A percentile compares a stretch with the other conserved stretches of the same genome.
phyloP scores from a whole-genome alignment of 345 rosid genomes.

The Hibiscus tridactylites region DNA sequence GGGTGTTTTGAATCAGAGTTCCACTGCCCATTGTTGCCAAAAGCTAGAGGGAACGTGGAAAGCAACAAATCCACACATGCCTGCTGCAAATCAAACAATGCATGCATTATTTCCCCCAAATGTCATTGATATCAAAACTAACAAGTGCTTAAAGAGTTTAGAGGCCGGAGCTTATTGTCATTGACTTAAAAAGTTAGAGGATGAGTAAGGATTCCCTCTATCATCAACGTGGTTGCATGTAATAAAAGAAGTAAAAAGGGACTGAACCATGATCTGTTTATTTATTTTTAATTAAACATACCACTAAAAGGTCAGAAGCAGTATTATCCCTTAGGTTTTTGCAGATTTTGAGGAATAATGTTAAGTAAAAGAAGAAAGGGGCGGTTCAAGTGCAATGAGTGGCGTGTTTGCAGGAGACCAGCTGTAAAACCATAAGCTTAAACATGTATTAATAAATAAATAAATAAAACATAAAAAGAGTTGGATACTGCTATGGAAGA shows the following conservation, averaged over 20 bases:
- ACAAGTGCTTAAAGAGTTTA: too few relatives aligned
- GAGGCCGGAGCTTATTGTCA: too few relatives aligned
- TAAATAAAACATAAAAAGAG: not conserved
- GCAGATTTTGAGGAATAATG: constrained; percentile 6
- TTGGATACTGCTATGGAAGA: not conserved
- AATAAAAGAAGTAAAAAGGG: too few relatives aligned
- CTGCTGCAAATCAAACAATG: not conserved
- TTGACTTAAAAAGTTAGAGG: too few relatives aligned
- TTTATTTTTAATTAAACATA: too few relatives aligned
- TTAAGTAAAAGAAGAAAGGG: not conserved
- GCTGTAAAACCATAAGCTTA: constrained; percentile 12
- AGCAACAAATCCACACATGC: not conserved
- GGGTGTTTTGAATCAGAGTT: not conserved
- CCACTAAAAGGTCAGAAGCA: not conserved
- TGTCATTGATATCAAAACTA: too few relatives aligned
- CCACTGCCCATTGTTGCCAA: not conserved
- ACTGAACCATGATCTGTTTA: too few relatives aligned
- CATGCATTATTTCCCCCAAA: not conserved
- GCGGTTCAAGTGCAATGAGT: constrained; percentile 15
- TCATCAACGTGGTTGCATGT: too few relatives aligned
- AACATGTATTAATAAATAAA: not conserved
- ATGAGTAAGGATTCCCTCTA: too few relatives aligned
- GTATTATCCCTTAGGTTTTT: not conserved
- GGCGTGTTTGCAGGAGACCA: constrained; percentile 23
- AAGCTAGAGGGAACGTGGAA: constrained; percentile 2